Conservation (phyloP, 2,329 filamentous ascomycete species). For the Colletotrichum chrysophilum region DNA sequence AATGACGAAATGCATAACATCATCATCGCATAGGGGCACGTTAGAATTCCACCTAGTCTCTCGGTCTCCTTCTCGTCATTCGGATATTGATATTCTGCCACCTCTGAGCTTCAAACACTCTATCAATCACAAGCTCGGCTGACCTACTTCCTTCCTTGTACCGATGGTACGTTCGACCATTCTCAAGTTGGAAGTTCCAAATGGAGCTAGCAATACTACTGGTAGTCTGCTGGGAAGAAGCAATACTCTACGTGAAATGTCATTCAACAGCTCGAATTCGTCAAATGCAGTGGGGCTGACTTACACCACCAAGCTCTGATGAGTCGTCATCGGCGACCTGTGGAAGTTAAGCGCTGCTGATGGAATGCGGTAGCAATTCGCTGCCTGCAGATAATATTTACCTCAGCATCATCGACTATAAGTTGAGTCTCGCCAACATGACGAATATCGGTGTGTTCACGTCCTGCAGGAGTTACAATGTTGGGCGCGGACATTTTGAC, state of each 20-base stretch:
- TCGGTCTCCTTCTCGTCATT: neutral
- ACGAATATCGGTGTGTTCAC: neutral
- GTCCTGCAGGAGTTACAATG: neutral
- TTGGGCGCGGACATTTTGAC: neutral
- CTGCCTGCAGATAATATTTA: neutral
- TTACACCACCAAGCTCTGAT: neutral
- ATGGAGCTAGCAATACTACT: too few species aligned
- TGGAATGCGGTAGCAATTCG: neutral
- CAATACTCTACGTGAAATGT: neutral
- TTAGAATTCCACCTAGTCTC: neutral
- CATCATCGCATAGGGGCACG: neutral
- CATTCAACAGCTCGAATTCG: neutral
- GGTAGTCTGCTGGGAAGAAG: neutral
- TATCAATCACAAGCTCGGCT: neutral
- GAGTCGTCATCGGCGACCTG: neutral
- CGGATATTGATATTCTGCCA: neutral
- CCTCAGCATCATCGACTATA: neutral
- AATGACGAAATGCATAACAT: neutral
- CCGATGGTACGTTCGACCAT: neutral
- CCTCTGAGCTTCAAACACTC: neutral
- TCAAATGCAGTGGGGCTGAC: neutral
- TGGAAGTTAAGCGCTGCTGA: neutral
- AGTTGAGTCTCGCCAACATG: neutral
- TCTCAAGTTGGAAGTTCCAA: neutral
- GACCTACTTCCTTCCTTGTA: neutral